A percentile compares a stretch with the other conserved stretches of the same genome.
Conservation (phyloP, 2,329 filamentous ascomycete species). For the Colletotrichum sp. region DNA sequence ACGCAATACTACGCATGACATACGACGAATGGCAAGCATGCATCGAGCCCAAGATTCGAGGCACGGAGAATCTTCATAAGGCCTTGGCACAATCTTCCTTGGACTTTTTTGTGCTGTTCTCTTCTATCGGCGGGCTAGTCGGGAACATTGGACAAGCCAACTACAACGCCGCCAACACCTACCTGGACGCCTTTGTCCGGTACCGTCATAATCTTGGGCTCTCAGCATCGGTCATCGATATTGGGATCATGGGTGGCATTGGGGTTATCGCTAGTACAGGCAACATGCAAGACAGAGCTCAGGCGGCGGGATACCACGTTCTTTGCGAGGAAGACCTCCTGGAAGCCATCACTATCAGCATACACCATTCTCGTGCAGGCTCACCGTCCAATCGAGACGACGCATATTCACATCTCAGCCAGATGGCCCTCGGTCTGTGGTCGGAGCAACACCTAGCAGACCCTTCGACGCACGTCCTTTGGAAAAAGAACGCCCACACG, state of each 20-base stretch:
- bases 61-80: slow-evolving; percentile 39
- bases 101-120: slow-evolving; percentile 33
- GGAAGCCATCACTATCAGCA: not conserved
- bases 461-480: not conserved
- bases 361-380: not conserved
- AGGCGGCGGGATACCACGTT: not conserved
- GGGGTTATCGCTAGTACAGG: slow-evolving; percentile 28
- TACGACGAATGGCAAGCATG: slow-evolving; percentile 31
- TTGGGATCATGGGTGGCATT: slow-evolving; percentile 16
- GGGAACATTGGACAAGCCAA: slow-evolving; percentile 33
- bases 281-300: slow-evolving; percentile 8
- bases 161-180: slow-evolving; percentile 39
- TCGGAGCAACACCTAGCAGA: not conserved
- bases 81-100: slow-evolving; percentile 18
- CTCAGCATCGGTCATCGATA: slow-evolving; percentile 9
- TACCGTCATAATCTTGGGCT: slow-evolving; percentile 25
- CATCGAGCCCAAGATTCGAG: slow-evolving; percentile 32
- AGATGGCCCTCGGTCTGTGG: not conserved
- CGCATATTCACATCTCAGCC: not conserved
- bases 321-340: not conserved
- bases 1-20: slow-evolving; percentile 37
- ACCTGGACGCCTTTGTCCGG: slow-evolving; percentile 31
- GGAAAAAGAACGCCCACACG: not conserved
- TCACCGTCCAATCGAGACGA: not conserved
- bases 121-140: slow-evolving; percentile 29